These are phyloP conservation scores for Glomus cerebriforme DNA, from an alignment of 192 early-diverging fungal species.

Conservation along the genomic window DNA sequence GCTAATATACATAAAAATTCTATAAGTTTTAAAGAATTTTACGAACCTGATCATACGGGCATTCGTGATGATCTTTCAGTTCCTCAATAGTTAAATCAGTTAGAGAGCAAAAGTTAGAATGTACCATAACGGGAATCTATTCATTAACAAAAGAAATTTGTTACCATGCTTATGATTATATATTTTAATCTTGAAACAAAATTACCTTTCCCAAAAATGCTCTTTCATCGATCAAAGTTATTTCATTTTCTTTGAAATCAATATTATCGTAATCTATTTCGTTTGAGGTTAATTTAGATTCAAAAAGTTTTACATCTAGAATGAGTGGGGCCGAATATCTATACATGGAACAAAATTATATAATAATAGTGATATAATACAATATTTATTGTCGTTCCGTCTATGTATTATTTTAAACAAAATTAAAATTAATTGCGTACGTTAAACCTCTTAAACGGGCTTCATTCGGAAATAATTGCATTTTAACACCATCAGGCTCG, in stretches of 20 bases:
- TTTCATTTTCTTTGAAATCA: conserved; percentile 45
- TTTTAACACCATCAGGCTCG: conserved; percentile 77
- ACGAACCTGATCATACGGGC: conserved; percentile 62
- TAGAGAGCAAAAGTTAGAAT: conserved; percentile 87
- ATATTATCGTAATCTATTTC: not conserved
- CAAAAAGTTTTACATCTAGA: not conserved
- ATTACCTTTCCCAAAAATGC: conserved; percentile 81
- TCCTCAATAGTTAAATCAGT: conserved; percentile 68
- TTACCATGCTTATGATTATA: not conserved
- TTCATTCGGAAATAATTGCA: conserved; percentile 85
- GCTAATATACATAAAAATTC: too few species aligned
- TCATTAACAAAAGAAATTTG: not conserved
- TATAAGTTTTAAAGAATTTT: not conserved
- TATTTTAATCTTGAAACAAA: not conserved
- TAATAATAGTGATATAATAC: too few species aligned
- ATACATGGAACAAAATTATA: not conserved
- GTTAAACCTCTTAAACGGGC: conserved; percentile 94
- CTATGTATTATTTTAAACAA: too few species aligned
- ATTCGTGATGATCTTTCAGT: conserved; percentile 84
- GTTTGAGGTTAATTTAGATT: not conserved
- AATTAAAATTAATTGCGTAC: conserved; percentile 30
- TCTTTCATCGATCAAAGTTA: conserved; percentile 43
- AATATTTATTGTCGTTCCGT: too few species aligned
- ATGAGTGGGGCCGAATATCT: not conserved
- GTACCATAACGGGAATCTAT: conserved; percentile 92